Evolutionary conservation across 768 basidiomycete genomes (phyloP), one percentile per base, ranked within the genome.

Genomic region (Lentinula lateritia): DNA sequence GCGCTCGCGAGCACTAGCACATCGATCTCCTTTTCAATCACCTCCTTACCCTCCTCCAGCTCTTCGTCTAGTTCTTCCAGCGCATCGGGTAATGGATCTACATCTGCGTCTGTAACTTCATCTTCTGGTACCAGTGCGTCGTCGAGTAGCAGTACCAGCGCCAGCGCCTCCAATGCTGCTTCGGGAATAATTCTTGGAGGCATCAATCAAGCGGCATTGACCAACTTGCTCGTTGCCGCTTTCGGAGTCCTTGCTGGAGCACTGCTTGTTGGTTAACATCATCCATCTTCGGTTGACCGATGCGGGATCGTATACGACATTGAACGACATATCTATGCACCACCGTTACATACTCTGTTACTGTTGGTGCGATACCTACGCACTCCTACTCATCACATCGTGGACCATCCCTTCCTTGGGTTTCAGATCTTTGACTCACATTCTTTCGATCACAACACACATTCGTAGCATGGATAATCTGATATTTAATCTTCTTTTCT

Each of bases 1-100:
- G 55, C 55, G 0, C 55, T 56, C 39, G 55, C 55, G 10, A 56
- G 55, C 41, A n/a, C 55, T 1, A 56, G 55, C 28, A 56, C 55
- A 3, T 56, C 55, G 6, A 41, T 56, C 7, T 56, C 55, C 20
- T 56, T 56, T 28, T 43, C 41, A 42, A 43, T 56, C 16, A 56
- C 55, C 15, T 41, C 55, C 20, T 28, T 56, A 43, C 28, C 38
- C 16, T 41, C 41, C 6, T 56, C 55, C 16, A 23, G 20, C 3
- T 56, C 55, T 2, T 43, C 55, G 8, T 56, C 55, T 15, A 23
- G 7, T 41, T 56, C 55, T 12, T 28, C 38, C 28, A 28, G 35
- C 23, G 39, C 55, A 0, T 15, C 20, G 23, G 6, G 5, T 28
- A 5, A 6, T 10, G 35, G 35, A 20, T 38, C 53, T 20, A 10